Conservation (phyloP, 1,284 basidiomycete species). For the Phellopilus nigrolimitatus region DNA sequence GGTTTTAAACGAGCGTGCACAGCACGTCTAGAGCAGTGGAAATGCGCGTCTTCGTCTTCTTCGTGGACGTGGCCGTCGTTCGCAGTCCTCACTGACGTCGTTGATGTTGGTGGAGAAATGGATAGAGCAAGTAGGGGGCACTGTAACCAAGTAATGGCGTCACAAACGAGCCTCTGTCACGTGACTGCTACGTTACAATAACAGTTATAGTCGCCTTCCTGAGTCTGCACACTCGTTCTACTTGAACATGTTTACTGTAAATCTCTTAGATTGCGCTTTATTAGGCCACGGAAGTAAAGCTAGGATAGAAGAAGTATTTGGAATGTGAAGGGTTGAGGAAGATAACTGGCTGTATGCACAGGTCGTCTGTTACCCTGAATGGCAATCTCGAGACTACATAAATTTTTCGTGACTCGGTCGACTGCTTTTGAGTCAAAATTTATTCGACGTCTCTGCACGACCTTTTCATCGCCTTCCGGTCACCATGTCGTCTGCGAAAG, state of each 20-base stretch:
- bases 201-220: too few species aligned
- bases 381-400: not conserved
- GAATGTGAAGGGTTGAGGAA: too few species aligned
- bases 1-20: not conserved
- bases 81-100: not conserved
- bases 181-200: too few species aligned
- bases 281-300: too few species aligned
- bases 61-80: too few species aligned
- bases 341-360: too few species aligned
- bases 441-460: too few species aligned
- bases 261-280: too few species aligned
- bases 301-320: too few species aligned
- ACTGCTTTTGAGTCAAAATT: too few species aligned
- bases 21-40: not conserved
- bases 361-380: not conserved
- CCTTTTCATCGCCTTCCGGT: constrained; percentile 2
- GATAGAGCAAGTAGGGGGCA: not conserved
- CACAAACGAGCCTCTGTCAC: not conserved
- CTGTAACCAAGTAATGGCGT: not conserved
- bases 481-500: constrained; percentile 41
- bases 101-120: constrained; percentile 1
- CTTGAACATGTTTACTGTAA: too few species aligned
- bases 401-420: constrained; percentile 4
- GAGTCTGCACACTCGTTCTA: too few species aligned
- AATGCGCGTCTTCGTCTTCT: not conserved